phyloP scores from a whole-genome alignment of 176 grass and related monocot genomes.

The Typha latifolia region DNA sequence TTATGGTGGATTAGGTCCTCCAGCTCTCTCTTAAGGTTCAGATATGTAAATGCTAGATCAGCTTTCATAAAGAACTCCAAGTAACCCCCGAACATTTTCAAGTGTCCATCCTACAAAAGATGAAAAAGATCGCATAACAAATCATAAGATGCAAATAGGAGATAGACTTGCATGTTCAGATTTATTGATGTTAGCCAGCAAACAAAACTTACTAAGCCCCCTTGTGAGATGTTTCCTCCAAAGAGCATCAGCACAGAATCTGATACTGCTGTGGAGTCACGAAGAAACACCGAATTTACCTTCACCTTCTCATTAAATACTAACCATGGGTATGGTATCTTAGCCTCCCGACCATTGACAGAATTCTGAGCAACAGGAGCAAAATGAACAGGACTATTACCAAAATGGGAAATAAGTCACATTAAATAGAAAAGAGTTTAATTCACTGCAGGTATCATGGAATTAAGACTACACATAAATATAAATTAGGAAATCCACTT shows the following conservation, averaged over 20 bases:
- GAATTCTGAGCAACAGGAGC: slow-evolving; percentile 53
- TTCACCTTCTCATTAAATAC: slow-evolving; percentile 99
- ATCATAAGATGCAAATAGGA: too few species aligned
- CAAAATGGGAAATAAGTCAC: too few species aligned
- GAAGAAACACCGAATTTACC: slow-evolving; percentile 92
- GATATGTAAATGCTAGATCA: slow-evolving; percentile 73
- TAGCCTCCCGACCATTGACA: slow-evolving; percentile 77
- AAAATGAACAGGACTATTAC: not conserved
- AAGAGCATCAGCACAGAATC: slow-evolving; percentile 89
- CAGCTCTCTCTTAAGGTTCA: slow-evolving; percentile 76
- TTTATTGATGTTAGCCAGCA: not conserved
- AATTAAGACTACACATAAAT: too few species aligned
- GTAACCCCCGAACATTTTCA: slow-evolving; percentile 98
- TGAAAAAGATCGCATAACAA: not conserved
- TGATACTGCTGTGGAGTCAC: slow-evolving; percentile 86
- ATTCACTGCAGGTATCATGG: too few species aligned
- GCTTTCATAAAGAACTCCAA: slow-evolving; percentile 95
- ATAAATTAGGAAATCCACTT: slow-evolving; percentile 17
- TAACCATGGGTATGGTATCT: slow-evolving; percentile 95
- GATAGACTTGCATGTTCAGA: slow-evolving; percentile 1
- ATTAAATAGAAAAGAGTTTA: too few species aligned
- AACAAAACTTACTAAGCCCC: slow-evolving; percentile 58
- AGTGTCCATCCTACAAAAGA: slow-evolving; percentile 66
- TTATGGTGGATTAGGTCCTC: slow-evolving; percentile 69
- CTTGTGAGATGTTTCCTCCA: slow-evolving; percentile 63